phyloP scores from a whole-genome alignment of 1,139 yeast species.

The Zygosaccharomyces sapae region DNA sequence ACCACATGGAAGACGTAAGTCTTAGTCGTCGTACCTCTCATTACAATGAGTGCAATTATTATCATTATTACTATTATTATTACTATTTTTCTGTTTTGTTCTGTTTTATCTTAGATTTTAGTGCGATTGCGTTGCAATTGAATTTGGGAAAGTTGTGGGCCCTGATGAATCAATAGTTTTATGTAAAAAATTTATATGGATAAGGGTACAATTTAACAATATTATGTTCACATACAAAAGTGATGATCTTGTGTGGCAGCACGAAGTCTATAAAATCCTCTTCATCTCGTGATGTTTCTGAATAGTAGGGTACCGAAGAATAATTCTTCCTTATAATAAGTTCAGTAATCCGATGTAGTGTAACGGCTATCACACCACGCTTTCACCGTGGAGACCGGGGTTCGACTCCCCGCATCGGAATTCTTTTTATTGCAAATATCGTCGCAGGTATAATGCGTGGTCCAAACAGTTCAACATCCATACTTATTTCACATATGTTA shows the following conservation, averaged over 20 bases:
- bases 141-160: background rate
- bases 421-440: no score
- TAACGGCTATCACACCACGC: conserved; percentile 39
- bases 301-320: no score
- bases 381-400: conserved; percentile 40
- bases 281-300: no score
- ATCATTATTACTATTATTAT: no score
- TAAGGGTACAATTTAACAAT: background rate
- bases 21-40: background rate
- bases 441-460: no score
- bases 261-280: no score
- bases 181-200: background rate
- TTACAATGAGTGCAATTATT: no score
- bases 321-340: no score
- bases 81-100: background rate
- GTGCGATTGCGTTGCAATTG: background rate
- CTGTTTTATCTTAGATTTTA: background rate
- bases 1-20: conserved; percentile 40
- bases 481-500: no score
- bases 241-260: no score
- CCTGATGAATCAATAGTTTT: background rate
- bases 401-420: conserved; percentile 40
- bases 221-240: no score
- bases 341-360: conserved; percentile 32
- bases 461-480: no score